Conservation (phyloP, 106 monocot species). For the Phalaenopsis aphrodite region DNA sequence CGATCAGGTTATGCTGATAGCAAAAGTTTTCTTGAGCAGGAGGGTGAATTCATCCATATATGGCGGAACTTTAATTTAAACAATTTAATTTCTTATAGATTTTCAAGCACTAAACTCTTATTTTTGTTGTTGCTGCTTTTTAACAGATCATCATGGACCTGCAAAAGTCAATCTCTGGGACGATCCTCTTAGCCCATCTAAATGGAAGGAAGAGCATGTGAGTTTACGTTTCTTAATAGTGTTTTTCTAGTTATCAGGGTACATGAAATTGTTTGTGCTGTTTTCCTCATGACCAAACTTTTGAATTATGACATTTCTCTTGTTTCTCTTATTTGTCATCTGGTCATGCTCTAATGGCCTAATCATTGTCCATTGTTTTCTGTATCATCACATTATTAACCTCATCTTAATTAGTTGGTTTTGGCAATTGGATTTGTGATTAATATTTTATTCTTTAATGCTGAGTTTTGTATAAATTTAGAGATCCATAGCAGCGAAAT, state of each 20-base stretch:
- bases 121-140: background rate
- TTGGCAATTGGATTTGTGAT: background rate
- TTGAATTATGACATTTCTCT: background rate
- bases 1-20: too few relatives aligned
- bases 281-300: background rate
- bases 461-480: background rate
- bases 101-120: background rate
- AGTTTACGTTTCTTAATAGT: conserved; percentile 11
- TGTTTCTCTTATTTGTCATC: background rate
- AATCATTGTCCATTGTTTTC: background rate
- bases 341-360: background rate
- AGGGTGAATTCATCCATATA: background rate
- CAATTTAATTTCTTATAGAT: background rate
- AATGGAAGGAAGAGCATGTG: conserved; percentile 96
- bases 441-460: background rate
- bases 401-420: background rate
- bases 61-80: background rate
- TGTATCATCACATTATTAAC: background rate
- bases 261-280: background rate
- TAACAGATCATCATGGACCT: conserved; percentile 73
- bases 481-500: background rate
- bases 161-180: conserved; percentile 62
- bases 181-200: conserved; percentile 75
- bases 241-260: background rate
- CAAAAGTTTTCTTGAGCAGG: too few relatives aligned